phyloP scores from a whole-genome alignment of 2,329 filamentous ascomycete genomes.

The Hortaea sp. region DNA sequence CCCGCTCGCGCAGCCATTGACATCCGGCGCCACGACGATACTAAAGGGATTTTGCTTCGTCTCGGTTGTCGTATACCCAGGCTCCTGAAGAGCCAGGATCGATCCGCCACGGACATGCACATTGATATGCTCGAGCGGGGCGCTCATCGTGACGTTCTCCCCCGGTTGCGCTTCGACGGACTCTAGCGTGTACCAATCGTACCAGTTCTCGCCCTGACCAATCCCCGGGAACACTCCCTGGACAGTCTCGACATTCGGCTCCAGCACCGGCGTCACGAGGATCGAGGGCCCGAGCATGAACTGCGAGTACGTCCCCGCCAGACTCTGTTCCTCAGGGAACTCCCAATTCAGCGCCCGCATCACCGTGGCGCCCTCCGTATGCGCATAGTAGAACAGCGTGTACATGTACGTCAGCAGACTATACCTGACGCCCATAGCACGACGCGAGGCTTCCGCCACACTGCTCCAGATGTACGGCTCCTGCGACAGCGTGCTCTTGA shows the following conservation, averaged over 20 bases:
- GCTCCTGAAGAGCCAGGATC: slow-evolving; percentile 15
- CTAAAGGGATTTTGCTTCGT: slow-evolving; percentile 11
- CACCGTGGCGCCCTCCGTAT: slow-evolving; percentile 54
- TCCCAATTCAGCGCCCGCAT: slow-evolving; percentile 65
- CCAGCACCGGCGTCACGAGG: slow-evolving; percentile 56
- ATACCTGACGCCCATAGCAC: slow-evolving; percentile 59
- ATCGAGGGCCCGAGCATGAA: slow-evolving; percentile 58
- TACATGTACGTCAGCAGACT: slow-evolving; percentile 63
- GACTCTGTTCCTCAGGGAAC: slow-evolving; percentile 56
- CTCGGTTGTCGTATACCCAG: slow-evolving; percentile 11
- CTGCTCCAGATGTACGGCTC: slow-evolving; percentile 59
- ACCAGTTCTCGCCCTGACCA: slow-evolving; percentile 51
- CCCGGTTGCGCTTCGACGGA: slow-evolving; percentile 39
- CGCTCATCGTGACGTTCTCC: slow-evolving; percentile 16
- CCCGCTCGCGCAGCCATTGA: slow-evolving; percentile 45
- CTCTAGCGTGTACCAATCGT: slow-evolving; percentile 62
- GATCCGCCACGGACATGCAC: slow-evolving; percentile 15
- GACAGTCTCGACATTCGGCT: slow-evolving; percentile 49
- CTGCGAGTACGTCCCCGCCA: slow-evolving; percentile 54
- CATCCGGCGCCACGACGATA: slow-evolving; percentile 16
- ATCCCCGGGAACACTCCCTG: slow-evolving; percentile 60
- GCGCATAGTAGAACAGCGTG: slow-evolving; percentile 58
- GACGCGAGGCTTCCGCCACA: slow-evolving; percentile 50
- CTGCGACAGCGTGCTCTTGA: slow-evolving; percentile 46
- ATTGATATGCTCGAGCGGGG: slow-evolving; percentile 17